Base-by-base conservation (phyloP, 192 early-diverging fungal genomes). In the Coemansia sp. region DNA sequence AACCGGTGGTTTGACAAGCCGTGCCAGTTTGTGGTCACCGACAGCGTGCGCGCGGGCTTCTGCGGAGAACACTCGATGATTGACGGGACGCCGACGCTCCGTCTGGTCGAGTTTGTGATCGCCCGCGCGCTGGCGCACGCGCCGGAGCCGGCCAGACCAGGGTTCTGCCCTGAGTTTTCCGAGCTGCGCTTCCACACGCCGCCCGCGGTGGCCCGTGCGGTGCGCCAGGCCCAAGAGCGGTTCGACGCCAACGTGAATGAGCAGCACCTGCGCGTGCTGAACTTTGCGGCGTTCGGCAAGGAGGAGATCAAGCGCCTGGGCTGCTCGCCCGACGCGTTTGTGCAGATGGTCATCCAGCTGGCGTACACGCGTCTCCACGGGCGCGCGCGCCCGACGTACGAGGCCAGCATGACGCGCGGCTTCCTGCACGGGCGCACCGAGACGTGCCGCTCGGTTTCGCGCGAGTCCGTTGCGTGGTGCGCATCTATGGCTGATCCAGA, bases 1-100 rank as follows among this genome's bases (percentile, higher is more conserved):
- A 99, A 92, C 80, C 91, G 97, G 59, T 99, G 89, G 88, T 95
- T 91, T 72, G 97, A 99, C 83, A 97, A 99, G 85, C 82, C 92
- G 9, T 81, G 92, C 48, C 95, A 99, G 79, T 97, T 99, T 64
- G 88, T 97, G 69, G 88, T 97, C 48, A 91, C 88, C 69, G 95
- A 95, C 50, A 99, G 97, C 82, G 94, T 87, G 52, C 93, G 92
- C 56, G 95, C 95, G 24, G 97, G 93, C 3, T 97, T 99, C 78
- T 86, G 83, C 30, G 97, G 95, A 62, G 97, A 99, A 83, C 91
- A 92, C 75, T 91, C 91, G 35, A 87, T 85, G 69, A 92, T 99
- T 94, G 97, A 99, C 67, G 97, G 92, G 48, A 99, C 92, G 5
- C 89, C 91, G 29, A 95, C 94, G 5, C 78, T 81, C 69, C 88